Conservation (phyloP, 208 protist genomes). For the Crithidia bombi region DNA sequence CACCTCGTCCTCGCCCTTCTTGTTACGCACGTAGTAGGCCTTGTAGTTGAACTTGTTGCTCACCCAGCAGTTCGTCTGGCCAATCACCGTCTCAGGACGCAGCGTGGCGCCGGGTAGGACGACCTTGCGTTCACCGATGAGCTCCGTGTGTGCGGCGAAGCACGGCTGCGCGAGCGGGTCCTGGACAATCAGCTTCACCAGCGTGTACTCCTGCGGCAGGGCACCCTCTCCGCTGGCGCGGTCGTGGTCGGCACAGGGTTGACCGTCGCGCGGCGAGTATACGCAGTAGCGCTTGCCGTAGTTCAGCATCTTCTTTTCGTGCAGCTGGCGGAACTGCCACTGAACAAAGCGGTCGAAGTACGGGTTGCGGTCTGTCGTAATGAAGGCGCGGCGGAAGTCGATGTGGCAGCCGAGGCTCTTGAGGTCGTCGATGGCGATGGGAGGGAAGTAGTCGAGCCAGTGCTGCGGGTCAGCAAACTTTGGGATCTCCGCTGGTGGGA, state of each 20-base stretch:
- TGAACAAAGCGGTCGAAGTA: slow-evolving; percentile 99
- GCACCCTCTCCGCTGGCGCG: slow-evolving; percentile 97
- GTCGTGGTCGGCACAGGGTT: slow-evolving; percentile 99
- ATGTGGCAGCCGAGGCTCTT: slow-evolving; percentile 93
- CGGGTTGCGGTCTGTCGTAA: slow-evolving; percentile 99
- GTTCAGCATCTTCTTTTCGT: slow-evolving; percentile 88
- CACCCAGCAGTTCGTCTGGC: slow-evolving; percentile 99
- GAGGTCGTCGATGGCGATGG: slow-evolving; percentile 96
- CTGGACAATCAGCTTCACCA: slow-evolving; percentile 97
- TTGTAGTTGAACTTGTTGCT: slow-evolving; percentile 96
- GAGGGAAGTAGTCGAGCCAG: slow-evolving; percentile 99
- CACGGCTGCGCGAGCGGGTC: slow-evolving; percentile 74
- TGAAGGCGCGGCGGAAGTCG: slow-evolving; percentile 99
- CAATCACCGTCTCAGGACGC: slow-evolving; percentile 99
- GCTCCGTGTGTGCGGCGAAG: slow-evolving; percentile 64
- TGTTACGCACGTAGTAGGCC: slow-evolving; percentile 91
- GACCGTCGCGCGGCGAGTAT: slow-evolving; percentile 98
- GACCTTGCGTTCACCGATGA: slow-evolving; percentile 83
- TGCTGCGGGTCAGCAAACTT: slow-evolving; percentile 98
- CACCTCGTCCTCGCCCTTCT: slow-evolving; percentile 83
- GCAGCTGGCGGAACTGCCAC: slow-evolving; percentile 98
- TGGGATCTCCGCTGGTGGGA: slow-evolving; percentile 96
- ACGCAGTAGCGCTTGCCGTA: slow-evolving; percentile 99
- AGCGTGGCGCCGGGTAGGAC: slow-evolving; percentile 98
- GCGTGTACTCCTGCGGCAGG: slow-evolving; percentile 97